Conservation (phyloP, 2,329 filamentous ascomycete species). For the Penicillium sp. region DNA sequence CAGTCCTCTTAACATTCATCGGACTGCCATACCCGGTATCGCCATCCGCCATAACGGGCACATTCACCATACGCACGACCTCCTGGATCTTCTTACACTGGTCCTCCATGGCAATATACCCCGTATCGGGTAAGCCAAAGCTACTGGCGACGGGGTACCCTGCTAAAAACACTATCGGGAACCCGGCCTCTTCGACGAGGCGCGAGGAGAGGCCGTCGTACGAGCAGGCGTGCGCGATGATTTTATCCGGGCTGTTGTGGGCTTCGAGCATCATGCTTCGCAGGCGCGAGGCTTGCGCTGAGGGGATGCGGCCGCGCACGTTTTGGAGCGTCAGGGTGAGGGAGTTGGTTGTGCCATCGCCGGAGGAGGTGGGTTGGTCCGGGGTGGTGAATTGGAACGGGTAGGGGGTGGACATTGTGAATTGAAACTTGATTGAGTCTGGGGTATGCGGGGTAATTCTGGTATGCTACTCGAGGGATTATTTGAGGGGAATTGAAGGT, state of each 20-base stretch:
- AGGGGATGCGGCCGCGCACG: slow-evolving; percentile 45
- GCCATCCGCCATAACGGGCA: slow-evolving; percentile 54
- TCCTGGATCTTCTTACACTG: slow-evolving; percentile 54
- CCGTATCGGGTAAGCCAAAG: slow-evolving; percentile 53
- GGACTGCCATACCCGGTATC: slow-evolving; percentile 56
- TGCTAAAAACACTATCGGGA: slow-evolving; percentile 52
- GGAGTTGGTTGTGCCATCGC: background rate
- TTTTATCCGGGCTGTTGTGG: slow-evolving; percentile 47
- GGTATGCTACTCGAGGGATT: too few relatives aligned
- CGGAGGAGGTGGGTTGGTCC: slow-evolving; percentile 5
- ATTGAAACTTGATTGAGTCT: background rate
- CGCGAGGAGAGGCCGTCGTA: slow-evolving; percentile 53
- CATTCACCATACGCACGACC: slow-evolving; percentile 38
- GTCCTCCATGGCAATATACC: slow-evolving; percentile 56
- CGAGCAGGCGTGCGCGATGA: slow-evolving; percentile 50
- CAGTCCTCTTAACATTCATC: slow-evolving; percentile 55
- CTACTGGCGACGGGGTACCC: slow-evolving; percentile 50
- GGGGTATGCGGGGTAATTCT: background rate
- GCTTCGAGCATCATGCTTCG: slow-evolving; percentile 40
- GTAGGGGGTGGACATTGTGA: slow-evolving; percentile 16
- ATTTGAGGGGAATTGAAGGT: background rate
- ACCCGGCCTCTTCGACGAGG: slow-evolving; percentile 53
- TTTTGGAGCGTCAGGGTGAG: slow-evolving; percentile 28
- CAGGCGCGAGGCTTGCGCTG: slow-evolving; percentile 43
- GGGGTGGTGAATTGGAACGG: slow-evolving; percentile 19